phyloP scores from a whole-genome alignment of 331 rosid genomes.

The Pyracantha coccinea region DNA sequence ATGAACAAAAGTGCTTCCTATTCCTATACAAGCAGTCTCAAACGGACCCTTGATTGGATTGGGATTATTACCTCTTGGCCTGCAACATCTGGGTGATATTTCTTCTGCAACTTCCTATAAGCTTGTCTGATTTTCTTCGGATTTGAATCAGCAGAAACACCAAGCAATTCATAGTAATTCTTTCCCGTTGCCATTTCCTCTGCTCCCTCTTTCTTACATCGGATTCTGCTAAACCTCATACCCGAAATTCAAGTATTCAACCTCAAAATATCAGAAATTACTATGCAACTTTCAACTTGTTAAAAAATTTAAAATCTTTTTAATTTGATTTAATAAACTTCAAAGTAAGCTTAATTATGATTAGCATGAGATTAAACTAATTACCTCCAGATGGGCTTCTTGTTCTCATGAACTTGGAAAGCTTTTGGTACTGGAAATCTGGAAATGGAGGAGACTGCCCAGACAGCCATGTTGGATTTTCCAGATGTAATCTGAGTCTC shows the following conservation, averaged over 20 bases:
- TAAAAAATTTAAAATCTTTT: neutral
- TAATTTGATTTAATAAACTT: neutral
- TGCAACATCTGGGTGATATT: slow-evolving; percentile 64
- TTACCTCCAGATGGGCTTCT: slow-evolving; percentile 18
- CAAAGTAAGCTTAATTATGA: neutral
- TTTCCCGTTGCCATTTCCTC: slow-evolving; percentile 13
- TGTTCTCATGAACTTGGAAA: slow-evolving; percentile 12
- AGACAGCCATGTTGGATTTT: slow-evolving; percentile 19
- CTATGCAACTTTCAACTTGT: neutral
- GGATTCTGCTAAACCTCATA: neutral
- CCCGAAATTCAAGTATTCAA: no score
- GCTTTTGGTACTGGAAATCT: slow-evolving; percentile 21
- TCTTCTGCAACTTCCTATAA: slow-evolving; percentile 72
- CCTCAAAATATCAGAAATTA: neutral
- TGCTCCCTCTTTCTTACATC: slow-evolving; percentile 30
- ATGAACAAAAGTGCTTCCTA: no score
- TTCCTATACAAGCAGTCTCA: no score
- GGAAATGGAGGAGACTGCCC: slow-evolving; percentile 11
- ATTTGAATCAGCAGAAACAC: slow-evolving; percentile 53
- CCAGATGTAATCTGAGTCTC: neutral
- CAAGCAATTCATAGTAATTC: slow-evolving; percentile 62
- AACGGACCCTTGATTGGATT: no score
- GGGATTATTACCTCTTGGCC: slow-evolving; percentile 49
- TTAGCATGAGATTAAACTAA: neutral
- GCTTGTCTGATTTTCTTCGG: slow-evolving; percentile 52